These are phyloP conservation scores for Lycium ferocissimum DNA, from an alignment of 257 asterid species.

Conservation along the genomic window DNA sequence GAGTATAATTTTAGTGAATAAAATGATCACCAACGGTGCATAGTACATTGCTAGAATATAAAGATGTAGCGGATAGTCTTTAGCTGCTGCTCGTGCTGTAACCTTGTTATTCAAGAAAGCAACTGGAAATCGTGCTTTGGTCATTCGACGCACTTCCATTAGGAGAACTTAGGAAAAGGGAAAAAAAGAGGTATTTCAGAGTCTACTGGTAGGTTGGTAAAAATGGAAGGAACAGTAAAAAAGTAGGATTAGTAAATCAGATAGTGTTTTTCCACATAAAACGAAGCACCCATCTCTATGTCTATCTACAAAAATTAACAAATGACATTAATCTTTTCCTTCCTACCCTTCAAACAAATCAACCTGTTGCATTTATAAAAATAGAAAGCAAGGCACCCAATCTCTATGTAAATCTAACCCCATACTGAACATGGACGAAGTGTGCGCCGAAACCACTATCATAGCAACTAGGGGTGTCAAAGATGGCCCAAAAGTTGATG, in stretches of 20 bases:
- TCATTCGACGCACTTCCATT: background rate
- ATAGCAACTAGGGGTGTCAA: background rate
- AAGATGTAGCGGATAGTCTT: background rate
- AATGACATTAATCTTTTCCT: background rate
- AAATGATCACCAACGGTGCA: background rate
- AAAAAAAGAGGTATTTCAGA: background rate
- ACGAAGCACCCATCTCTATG: background rate
- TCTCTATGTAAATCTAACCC: background rate
- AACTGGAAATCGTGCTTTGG: background rate
- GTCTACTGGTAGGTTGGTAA: background rate
- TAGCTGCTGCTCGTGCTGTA: background rate
- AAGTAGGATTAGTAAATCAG: background rate
- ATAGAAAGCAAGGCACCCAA: background rate
- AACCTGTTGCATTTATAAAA: background rate
- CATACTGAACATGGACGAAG: background rate
- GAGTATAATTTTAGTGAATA: background rate
- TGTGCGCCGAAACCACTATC: background rate
- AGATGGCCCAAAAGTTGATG: too few relatives aligned
- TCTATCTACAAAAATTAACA: background rate
- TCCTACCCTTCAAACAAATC: slow-evolving; percentile 3
- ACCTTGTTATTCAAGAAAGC: background rate
- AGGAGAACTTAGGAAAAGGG: background rate
- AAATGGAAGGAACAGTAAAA: background rate
- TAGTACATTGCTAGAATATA: background rate
- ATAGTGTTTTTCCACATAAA: background rate